Evolutionary conservation across 495 filamentous ascomycete genomes (phyloP).

Genomic region (Talaromyces stipitatus): DNA sequence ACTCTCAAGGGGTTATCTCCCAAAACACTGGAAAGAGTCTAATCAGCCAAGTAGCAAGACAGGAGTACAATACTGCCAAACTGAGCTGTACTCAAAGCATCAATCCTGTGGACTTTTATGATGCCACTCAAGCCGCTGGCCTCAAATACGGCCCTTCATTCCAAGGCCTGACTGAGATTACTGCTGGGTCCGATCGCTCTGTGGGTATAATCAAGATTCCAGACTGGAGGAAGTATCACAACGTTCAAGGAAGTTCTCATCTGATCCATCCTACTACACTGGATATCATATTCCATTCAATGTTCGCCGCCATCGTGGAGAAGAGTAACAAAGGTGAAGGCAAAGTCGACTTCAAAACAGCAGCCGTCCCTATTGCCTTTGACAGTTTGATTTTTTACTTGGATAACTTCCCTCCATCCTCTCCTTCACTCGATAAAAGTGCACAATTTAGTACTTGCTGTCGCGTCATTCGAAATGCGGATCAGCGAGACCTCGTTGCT

Average conservation of each 20-base stretch:
- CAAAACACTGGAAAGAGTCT: background rate
- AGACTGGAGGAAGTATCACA: conserved; percentile 17
- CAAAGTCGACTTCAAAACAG: background rate
- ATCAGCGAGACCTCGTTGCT: background rate
- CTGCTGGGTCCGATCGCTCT: conserved; percentile 1
- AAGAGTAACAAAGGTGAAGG: conserved; percentile 1
- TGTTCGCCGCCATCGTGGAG: conserved; percentile 11
- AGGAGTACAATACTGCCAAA: background rate
- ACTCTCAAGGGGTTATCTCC: background rate
- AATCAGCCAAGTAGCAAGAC: background rate
- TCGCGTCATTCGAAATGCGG: background rate
- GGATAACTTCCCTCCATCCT: background rate
- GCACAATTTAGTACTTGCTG: background rate
- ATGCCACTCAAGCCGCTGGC: conserved; percentile 21
- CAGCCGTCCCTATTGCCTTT: background rate
- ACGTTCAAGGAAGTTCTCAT: conserved; percentile 11
- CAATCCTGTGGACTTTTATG: conserved; percentile 13
- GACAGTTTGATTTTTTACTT: background rate
- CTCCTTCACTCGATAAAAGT: background rate
- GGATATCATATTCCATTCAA: conserved; percentile 25
- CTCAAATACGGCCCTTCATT: conserved; percentile 32
- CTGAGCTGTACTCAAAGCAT: background rate
- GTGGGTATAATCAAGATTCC: conserved; percentile 4
- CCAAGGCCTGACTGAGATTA: conserved; percentile 19
- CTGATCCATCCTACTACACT: conserved; percentile 28